Conservation (phyloP, 345 rosid genomes). For the Citrus maxima region DNA sequence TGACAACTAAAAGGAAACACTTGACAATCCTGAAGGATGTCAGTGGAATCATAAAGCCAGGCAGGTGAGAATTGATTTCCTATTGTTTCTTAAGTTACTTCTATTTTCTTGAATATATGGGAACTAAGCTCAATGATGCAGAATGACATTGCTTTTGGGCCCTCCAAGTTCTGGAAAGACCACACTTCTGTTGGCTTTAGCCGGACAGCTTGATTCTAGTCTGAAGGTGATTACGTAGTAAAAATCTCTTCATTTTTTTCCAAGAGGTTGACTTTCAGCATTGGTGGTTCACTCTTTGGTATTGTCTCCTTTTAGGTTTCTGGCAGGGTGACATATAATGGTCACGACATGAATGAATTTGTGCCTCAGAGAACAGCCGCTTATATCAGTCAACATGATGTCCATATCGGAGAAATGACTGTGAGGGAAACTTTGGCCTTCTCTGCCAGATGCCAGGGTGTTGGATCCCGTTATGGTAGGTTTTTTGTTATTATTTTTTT, state of each 20-base stretch:
- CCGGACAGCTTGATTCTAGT: slow-evolving; percentile 62
- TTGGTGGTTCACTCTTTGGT: slow-evolving; percentile 9
- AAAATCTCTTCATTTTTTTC: no score
- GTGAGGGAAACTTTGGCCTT: slow-evolving; percentile 77
- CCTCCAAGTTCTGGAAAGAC: no score
- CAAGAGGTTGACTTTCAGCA: neutral
- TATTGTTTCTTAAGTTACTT: neutral
- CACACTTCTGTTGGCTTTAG: slow-evolving; percentile 21
- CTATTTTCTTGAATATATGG: slow-evolving; percentile 23
- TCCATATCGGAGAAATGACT: slow-evolving; percentile 59
- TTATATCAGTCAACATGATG: slow-evolving; percentile 22
- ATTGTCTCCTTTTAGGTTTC: slow-evolving; percentile 31
- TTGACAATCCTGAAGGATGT: slow-evolving; percentile 60
- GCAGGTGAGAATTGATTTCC: slow-evolving; percentile 36
- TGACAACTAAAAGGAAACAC: slow-evolving; percentile 47
- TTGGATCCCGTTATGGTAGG: slow-evolving; percentile 23
- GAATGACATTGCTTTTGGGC: no score
- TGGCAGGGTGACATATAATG: slow-evolving; percentile 61
- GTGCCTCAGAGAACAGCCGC: slow-evolving; percentile 8
- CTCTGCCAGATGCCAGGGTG: slow-evolving; percentile 79
- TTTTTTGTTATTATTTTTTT: neutral
- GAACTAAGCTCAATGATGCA: slow-evolving; percentile 20
- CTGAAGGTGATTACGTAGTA: slow-evolving; percentile 41
- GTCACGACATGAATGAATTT: slow-evolving; percentile 52
- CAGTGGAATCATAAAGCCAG: slow-evolving; percentile 69